Conservation (phyloP, 2,329 filamentous ascomycete species). For the Penicillium sp. region DNA sequence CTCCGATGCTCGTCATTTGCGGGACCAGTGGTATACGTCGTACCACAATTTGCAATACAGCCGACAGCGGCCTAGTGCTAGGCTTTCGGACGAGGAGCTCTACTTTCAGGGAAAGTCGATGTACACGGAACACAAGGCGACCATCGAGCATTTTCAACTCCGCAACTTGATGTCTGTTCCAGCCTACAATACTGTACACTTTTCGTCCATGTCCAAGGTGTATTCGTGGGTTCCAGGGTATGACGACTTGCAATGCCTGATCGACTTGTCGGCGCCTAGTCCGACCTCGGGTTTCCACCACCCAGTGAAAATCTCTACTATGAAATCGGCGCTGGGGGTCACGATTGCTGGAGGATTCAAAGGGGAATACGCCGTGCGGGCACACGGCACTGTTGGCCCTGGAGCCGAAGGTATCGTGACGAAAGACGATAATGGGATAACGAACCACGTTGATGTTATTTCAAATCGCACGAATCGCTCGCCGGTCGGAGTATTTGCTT, state of each 20-base stretch:
- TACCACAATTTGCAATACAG: conserved; percentile 45
- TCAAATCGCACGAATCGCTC: conserved; percentile 52
- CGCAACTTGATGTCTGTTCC: conserved; percentile 62
- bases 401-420: conserved; percentile 54
- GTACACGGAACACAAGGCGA: conserved; percentile 55
- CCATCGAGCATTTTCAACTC: conserved; percentile 64
- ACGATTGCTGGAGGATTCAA: conserved; percentile 62
- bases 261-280: conserved; percentile 54
- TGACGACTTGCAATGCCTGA: conserved; percentile 45
- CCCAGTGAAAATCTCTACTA: conserved; percentile 57
- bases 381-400: conserved; percentile 38
- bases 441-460: conserved; percentile 63
- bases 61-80: conserved; percentile 29
- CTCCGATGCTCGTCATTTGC: conserved; percentile 42
- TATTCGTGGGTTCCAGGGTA: conserved; percentile 56
- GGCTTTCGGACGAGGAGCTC: conserved; percentile 46
- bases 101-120: conserved; percentile 57
- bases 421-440: conserved; percentile 56
- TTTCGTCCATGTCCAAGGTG: conserved; percentile 54
- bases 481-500: conserved; percentile 60
- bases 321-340: conserved; percentile 55
- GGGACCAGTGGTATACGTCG: conserved; percentile 48
- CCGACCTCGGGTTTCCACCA: conserved; percentile 42
- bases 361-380: conserved; percentile 61
- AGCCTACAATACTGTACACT: conserved; percentile 61